Base-by-base conservation (phyloP, 2,329 filamentous ascomycete species). In the Rutstroemia sp. region DNA sequence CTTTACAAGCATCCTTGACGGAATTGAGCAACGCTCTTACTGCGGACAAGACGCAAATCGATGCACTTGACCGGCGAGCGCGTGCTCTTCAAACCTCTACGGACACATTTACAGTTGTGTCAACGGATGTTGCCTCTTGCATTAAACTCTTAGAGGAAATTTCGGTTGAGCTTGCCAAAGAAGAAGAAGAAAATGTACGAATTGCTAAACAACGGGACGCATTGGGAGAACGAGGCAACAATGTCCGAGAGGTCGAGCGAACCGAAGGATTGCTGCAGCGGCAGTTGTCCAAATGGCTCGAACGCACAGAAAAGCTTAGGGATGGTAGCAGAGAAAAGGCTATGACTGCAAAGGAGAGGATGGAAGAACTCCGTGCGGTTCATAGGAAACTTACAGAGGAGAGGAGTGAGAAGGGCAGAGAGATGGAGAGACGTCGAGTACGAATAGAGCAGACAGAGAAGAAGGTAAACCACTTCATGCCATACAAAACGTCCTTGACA, bases 401-500 rank as follows among this genome's bases (percentile, higher is more conserved):
- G 77, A 80, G 92, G 61, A 82, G 81, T 1, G 90, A 94, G 54
- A 95, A 95, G 74, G 86, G 87, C 37, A 86, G 90, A 57, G 92
- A 97, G 68, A 95, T 97, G 75, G 94, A 99, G 76, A 85, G 88
- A 69, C 80, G 92, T 66, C 83, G 89, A 64, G 90, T 96, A n/a
- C 79, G 92, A 59, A 97, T 99, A 62, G 94, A 99, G 74, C 91
- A 96, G 76, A 96, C 90, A 8, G 92, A 97, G 80, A 97, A 97
- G 77, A 97, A 97, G 88, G 91, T 91, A 77, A 65, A 77, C 69
- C 58, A n/a, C 12, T 25, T 14, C 7, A 4, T 18, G 4, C 19
- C 27, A 16, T 34, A 25, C 23, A 49, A 18, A 54, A 23, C 16
- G 21, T 8, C 16, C 10, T 51, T 14, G 23, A n/a, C 25, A 42